Evolutionary conservation across 2,329 filamentous ascomycete species (phyloP).

Genomic region (Daldinia eschscholtzii): DNA sequence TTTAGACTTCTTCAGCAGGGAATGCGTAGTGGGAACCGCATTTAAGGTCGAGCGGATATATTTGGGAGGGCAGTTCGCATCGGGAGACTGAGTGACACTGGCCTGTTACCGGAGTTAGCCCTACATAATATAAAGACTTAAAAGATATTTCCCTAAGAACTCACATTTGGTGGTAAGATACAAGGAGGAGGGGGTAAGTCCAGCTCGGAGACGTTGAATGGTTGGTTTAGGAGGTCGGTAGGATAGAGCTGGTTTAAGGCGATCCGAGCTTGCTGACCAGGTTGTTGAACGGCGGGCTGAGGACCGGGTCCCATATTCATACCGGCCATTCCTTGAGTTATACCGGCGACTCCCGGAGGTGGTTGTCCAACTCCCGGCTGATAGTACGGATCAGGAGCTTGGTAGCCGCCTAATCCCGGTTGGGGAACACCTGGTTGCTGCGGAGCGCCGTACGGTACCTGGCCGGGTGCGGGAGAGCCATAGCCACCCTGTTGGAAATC

Average conservation of each 20-base stretch:
- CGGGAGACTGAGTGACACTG: conserved; percentile 89
- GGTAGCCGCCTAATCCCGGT: conserved; percentile 71
- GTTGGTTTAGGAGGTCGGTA: conserved; percentile 90
- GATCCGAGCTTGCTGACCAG: conserved; percentile 63
- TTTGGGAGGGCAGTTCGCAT: conserved; percentile 91
- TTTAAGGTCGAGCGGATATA: conserved; percentile 97
- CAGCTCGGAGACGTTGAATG: conserved; percentile 93
- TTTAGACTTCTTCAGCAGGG: conserved; percentile 95
- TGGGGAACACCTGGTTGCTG: conserved; percentile 58
- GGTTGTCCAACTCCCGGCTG: conserved; percentile 62
- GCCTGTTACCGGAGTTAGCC: conserved; percentile 68
- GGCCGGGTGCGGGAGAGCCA: conserved; percentile 45
- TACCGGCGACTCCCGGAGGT: conserved; percentile 71
- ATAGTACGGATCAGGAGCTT: conserved; percentile 76
- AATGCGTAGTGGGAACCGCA: conserved; percentile 91
- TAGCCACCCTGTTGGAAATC: conserved; percentile 56
- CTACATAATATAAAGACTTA: not conserved
- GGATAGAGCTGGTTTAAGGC: conserved; percentile 90
- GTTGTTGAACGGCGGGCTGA: conserved; percentile 63
- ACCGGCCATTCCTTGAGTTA: conserved; percentile 87
- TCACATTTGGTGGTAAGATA: conserved; percentile 89
- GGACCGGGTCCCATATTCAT: conserved; percentile 81
- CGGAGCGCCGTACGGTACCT: conserved; percentile 58
- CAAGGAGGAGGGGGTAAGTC: conserved; percentile 93
- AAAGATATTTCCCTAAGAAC: conserved; percentile 53